Percentiles rank a stretch among this genome's conserved stretches.
phyloP scores from a whole-genome alignment of 2,329 filamentous ascomycete genomes.

The Sporothrix globosa region DNA sequence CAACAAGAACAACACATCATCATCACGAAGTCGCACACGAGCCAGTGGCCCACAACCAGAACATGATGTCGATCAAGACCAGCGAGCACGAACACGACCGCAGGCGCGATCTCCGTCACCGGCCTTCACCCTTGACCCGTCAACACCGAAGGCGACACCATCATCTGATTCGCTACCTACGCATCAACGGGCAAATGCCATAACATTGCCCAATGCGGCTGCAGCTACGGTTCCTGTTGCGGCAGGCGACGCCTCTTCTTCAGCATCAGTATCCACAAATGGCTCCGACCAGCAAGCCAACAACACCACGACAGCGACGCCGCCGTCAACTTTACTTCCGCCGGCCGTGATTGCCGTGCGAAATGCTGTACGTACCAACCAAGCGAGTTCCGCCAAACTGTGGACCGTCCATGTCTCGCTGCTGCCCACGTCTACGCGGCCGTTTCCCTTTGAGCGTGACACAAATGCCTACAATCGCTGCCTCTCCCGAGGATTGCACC shows the following conservation, averaged over 20 bases:
- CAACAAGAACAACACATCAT: constrained; percentile 22
- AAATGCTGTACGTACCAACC: constrained; percentile 19
- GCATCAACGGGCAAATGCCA: neutral
- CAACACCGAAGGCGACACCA: constrained; percentile 27
- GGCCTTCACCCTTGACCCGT: constrained; percentile 28
- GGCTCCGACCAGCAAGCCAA: neutral
- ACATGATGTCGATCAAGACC: no score
- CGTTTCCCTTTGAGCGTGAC: constrained; percentile 65
- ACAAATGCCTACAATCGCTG: constrained; percentile 64
- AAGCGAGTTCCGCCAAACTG: constrained; percentile 43
- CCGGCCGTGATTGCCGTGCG: neutral
- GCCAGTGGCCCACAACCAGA: neutral
- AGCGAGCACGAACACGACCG: neutral
- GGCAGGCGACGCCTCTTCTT: neutral
- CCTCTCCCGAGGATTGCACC: constrained; percentile 62
- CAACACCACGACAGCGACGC: neutral
- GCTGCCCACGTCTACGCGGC: constrained; percentile 56
- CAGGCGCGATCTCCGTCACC: constrained; percentile 14
- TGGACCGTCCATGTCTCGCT: constrained; percentile 66
- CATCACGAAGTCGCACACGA: neutral
- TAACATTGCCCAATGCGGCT: neutral
- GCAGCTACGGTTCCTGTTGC: neutral
- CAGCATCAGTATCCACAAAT: neutral
- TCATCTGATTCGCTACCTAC: neutral
- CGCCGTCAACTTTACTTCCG: constrained; percentile 4